Percentiles rank a stretch among this genome's conserved stretches.
Conservation (phyloP, 2,329 filamentous ascomycete genomes). For the Magnaporthiopsis poae region DNA sequence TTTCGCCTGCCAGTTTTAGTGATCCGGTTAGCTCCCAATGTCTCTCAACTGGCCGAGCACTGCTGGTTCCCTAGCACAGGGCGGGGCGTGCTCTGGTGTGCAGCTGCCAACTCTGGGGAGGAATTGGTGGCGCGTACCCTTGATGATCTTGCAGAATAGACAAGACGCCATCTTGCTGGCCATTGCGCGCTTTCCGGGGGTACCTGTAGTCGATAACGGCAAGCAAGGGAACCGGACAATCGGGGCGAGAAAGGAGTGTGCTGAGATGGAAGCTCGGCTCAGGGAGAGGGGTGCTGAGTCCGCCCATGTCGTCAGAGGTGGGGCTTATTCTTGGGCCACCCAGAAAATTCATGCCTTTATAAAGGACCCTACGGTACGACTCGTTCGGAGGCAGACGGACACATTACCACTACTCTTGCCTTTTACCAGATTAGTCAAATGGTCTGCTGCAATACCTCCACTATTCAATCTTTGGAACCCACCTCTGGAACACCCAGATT, state of each 20-base stretch:
- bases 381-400: neutral
- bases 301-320: neutral
- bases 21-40: neutral
- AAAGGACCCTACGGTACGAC: neutral
- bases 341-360: neutral
- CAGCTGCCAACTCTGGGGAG: neutral
- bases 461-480: slow-evolving; percentile 43
- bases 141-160: slow-evolving; percentile 98
- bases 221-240: no score
- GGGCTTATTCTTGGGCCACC: no score
- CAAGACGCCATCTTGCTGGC: slow-evolving; percentile 53
- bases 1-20: slow-evolving; percentile 56
- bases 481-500: slow-evolving; percentile 27
- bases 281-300: neutral
- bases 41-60: no score
- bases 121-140: slow-evolving; percentile 44
- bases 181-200: slow-evolving; percentile 40
- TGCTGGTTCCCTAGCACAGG: neutral
- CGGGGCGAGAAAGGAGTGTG: no score
- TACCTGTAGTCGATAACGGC: neutral
- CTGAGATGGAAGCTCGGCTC: no score
- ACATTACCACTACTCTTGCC: slow-evolving; percentile 1
- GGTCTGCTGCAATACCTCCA: slow-evolving; percentile 32
- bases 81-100: neutral
- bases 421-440: slow-evolving; percentile 72